A percentile compares a stretch with the other conserved stretches of the same genome.
These are phyloP conservation scores for Alternaria sp. DNA, from an alignment of 2,329 filamentous ascomycete species.

Conservation along the genomic window DNA sequence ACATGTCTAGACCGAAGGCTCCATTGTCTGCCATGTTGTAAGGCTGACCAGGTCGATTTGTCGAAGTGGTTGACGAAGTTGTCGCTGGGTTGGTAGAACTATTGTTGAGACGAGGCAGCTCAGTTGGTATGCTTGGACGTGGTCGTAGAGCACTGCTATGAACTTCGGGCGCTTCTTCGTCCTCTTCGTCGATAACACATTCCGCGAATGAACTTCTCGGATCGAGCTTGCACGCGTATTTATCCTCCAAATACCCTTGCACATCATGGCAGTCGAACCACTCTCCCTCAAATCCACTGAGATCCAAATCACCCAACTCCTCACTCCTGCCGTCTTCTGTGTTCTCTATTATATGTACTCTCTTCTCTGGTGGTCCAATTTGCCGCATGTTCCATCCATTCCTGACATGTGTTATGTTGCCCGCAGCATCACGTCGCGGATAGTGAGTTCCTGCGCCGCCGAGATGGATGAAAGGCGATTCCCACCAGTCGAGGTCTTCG, in stretches of 20 bases:
- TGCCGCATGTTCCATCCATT: constrained; percentile 45
- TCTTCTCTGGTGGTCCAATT: constrained; percentile 46
- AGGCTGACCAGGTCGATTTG: not conserved
- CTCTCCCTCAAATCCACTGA: constrained; percentile 73
- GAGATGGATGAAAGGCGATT: constrained; percentile 69
- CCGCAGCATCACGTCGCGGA: constrained; percentile 49
- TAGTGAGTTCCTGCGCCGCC: constrained; percentile 75
- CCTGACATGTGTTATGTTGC: constrained; percentile 44
- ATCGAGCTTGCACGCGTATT: constrained; percentile 69
- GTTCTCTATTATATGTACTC: constrained; percentile 26
- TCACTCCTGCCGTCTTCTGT: constrained; percentile 30
- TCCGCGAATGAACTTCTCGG: constrained; percentile 66
- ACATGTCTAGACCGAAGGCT: constrained; percentile 38
- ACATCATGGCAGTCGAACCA: constrained; percentile 82
- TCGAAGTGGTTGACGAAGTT: constrained; percentile 1
- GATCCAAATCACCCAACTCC: constrained; percentile 53
- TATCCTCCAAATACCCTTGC: constrained; percentile 71
- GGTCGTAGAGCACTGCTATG: constrained; percentile 2
- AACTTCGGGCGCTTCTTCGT: constrained; percentile 13
- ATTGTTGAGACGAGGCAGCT: constrained; percentile 12
- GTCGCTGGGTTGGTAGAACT: constrained; percentile 3
- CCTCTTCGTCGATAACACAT: constrained; percentile 52
- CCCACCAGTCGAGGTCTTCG: constrained; percentile 66
- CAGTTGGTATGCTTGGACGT: not conserved
- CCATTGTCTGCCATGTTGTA: constrained; percentile 15